Evolutionary conservation across 2,329 filamentous ascomycete species (phyloP).

Genomic region (Microdochium nivale): DNA sequence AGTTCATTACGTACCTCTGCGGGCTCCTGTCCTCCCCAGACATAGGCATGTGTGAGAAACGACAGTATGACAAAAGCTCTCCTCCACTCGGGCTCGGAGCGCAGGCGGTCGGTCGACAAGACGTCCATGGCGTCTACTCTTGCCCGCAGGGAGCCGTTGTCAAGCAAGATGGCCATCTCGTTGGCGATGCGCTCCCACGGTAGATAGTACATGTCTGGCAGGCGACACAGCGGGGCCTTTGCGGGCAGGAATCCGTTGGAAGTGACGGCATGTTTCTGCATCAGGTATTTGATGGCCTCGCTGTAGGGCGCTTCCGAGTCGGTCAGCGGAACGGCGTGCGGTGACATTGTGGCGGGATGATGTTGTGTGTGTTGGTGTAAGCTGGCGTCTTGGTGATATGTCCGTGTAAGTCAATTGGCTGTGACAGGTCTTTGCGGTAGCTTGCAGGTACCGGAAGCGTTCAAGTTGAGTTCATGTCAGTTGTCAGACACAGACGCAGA

Average conservation of each 20-base stretch:
- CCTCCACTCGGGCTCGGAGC: constrained; percentile 56
- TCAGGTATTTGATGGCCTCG: constrained; percentile 6
- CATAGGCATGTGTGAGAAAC: constrained; percentile 68
- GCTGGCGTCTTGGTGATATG: too few relatives aligned
- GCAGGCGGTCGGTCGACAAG: constrained; percentile 47
- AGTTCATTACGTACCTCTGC: constrained; percentile 48
- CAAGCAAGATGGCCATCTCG: constrained; percentile 53
- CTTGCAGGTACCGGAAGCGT: too few relatives aligned
- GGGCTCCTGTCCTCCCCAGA: constrained; percentile 77
- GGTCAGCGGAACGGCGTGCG: neutral
- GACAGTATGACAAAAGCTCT: constrained; percentile 60
- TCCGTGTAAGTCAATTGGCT: too few relatives aligned
- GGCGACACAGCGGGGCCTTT: constrained; percentile 45
- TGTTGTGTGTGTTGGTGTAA: too few relatives aligned
- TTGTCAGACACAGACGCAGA: too few relatives aligned
- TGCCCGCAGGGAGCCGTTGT: constrained; percentile 48
- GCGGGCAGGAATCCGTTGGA: constrained; percentile 54
- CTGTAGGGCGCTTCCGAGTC: neutral
- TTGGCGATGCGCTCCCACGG: constrained; percentile 56
- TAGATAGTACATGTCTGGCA: constrained; percentile 55
- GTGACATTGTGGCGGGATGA: neutral
- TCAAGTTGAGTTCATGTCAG: too few relatives aligned
- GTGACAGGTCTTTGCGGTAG: too few relatives aligned
- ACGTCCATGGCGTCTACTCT: constrained; percentile 49
- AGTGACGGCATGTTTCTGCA: constrained; percentile 44